phyloP scores from a whole-genome alignment of 495 filamentous ascomycete species.

The Aspergillus coremiiformis region DNA sequence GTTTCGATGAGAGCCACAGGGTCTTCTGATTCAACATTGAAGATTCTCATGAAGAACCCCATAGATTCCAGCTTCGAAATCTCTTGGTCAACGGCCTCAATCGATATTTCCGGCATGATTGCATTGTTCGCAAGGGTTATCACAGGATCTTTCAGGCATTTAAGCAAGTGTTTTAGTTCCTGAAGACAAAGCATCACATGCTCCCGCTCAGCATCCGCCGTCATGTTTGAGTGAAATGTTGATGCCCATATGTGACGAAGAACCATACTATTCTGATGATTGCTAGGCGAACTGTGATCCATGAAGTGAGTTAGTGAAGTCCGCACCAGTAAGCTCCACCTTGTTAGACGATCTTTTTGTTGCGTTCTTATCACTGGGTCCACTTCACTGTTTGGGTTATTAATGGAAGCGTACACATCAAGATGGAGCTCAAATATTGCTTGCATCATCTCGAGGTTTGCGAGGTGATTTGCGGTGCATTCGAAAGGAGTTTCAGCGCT shows the following conservation, averaged over 20 bases:
- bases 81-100: slow-evolving; percentile 73
- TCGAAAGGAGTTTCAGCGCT: slow-evolving; percentile 13
- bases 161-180: slow-evolving; percentile 51
- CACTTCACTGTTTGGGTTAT: slow-evolving; percentile 63
- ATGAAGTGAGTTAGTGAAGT: slow-evolving; percentile 49
- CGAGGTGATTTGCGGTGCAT: slow-evolving; percentile 23
- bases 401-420: slow-evolving; percentile 72
- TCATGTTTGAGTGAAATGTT: slow-evolving; percentile 63
- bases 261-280: slow-evolving; percentile 24
- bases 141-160: slow-evolving; percentile 28
- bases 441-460: slow-evolving; percentile 54
- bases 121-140: slow-evolving; percentile 78
- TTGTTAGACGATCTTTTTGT: slow-evolving; percentile 60
- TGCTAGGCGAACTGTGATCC: slow-evolving; percentile 22
- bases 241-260: slow-evolving; percentile 79
- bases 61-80: slow-evolving; percentile 86
- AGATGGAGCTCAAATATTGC: slow-evolving; percentile 84
- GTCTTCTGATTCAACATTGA: slow-evolving; percentile 57
- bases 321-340: slow-evolving; percentile 69
- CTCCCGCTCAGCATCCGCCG: slow-evolving; percentile 60
- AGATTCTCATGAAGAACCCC: slow-evolving; percentile 89
- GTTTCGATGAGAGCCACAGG: slow-evolving; percentile 80
- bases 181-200: slow-evolving; percentile 75
- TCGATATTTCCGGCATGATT: slow-evolving; percentile 83
- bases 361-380: slow-evolving; percentile 48